Evolutionary conservation across 129 eudicot genomes (phyloP).

Genomic region (Saussurea involucrata): DNA sequence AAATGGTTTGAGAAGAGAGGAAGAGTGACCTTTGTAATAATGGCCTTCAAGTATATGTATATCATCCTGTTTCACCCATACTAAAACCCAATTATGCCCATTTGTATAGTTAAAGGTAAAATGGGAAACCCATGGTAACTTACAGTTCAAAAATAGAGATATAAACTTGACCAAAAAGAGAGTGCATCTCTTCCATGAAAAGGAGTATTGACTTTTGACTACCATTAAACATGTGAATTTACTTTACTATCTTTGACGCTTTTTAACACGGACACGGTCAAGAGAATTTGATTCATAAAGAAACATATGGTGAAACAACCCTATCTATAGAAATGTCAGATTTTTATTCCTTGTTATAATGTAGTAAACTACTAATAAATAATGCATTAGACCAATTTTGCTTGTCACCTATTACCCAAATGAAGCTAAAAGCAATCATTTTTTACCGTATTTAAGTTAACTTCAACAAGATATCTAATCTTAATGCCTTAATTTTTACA

Average conservation of each 20-base stretch:
- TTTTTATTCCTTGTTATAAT: not conserved
- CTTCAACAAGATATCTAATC: not conserved
- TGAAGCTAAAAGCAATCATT: not conserved
- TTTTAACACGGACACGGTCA: not conserved
- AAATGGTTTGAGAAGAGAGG: not conserved
- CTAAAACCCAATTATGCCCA: not conserved
- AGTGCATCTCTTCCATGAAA: not conserved
- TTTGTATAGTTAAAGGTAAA: not conserved
- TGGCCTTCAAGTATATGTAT: not conserved
- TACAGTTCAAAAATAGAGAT: not conserved
- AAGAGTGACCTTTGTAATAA: not conserved
- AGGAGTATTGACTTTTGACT: not conserved
- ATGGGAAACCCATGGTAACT: not conserved
- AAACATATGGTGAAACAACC: not conserved
- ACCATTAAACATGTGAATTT: not conserved
- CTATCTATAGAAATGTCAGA: not conserved
- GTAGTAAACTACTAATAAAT: not conserved
- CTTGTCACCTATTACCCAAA: not conserved
- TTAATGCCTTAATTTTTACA: not conserved
- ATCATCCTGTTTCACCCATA: not conserved
- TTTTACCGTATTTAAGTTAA: not conserved
- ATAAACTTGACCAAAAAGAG: not conserved
- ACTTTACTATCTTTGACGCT: not conserved
- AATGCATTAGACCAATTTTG: not conserved
- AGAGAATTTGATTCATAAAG: not conserved